phyloP scores from a whole-genome alignment of 2,329 filamentous ascomycete species.

The Fusarium succisae region DNA sequence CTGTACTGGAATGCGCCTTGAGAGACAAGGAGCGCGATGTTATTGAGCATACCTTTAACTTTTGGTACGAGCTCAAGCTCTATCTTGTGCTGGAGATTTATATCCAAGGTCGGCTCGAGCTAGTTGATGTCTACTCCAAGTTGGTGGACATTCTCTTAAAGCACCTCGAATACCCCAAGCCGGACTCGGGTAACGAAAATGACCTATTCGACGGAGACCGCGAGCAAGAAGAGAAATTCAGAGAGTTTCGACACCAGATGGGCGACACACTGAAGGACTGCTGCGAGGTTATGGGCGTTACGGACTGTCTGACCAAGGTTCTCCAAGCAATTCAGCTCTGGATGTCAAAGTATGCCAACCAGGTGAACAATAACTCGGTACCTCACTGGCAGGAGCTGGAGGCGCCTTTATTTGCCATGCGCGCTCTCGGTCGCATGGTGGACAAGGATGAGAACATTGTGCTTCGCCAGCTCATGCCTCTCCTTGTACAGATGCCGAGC shows the following conservation, averaged over 20 bases:
- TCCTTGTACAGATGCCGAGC: constrained; percentile 92
- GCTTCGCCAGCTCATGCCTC: constrained; percentile 88
- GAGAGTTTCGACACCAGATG: constrained; percentile 96
- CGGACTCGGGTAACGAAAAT: constrained; percentile 75
- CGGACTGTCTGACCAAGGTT: constrained; percentile 89
- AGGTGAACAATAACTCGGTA: constrained; percentile 77
- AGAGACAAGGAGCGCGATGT: constrained; percentile 90
- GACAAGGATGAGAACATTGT: constrained; percentile 87
- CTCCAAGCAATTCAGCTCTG: constrained; percentile 86
- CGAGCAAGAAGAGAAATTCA: constrained; percentile 95
- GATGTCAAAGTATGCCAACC: constrained; percentile 83
- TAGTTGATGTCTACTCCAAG: constrained; percentile 84
- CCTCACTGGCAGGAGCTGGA: constrained; percentile 97
- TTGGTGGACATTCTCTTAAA: constrained; percentile 93
- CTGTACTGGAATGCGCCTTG: constrained; percentile 89
- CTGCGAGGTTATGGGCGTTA: constrained; percentile 94
- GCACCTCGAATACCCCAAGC: constrained; percentile 86
- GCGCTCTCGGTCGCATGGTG: constrained; percentile 97
- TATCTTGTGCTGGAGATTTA: constrained; percentile 93
- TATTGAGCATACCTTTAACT: constrained; percentile 92
- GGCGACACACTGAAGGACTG: constrained; percentile 97
- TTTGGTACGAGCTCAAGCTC: constrained; percentile 99
- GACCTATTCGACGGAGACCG: constrained; percentile 96
- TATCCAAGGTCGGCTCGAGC: constrained; percentile 78
- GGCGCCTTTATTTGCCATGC: constrained; percentile 92